phyloP scores from a whole-genome alignment of 805 yeast genomes.

The Schwanniomyces occidentalis region DNA sequence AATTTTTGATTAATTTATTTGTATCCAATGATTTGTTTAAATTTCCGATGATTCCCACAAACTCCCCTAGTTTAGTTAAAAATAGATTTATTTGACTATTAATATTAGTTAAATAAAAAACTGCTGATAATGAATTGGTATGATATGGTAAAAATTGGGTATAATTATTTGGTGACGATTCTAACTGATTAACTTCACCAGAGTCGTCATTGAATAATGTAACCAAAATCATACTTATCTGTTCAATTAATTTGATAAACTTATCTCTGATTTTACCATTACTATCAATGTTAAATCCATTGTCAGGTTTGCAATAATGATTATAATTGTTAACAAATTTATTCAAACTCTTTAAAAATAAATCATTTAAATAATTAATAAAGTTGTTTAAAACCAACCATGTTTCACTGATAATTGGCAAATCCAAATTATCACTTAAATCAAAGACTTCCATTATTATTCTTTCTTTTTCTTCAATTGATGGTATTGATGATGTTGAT shows the following conservation, averaged over 20 bases:
- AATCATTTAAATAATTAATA: constrained; percentile 31
- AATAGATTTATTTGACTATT: constrained; percentile 26
- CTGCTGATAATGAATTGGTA: constrained; percentile 41
- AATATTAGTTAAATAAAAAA: constrained; percentile 33
- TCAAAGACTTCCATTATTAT: constrained; percentile 34
- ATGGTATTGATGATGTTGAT: constrained; percentile 18
- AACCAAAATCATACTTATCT: constrained; percentile 25
- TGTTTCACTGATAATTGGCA: constrained; percentile 42
- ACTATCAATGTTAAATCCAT: constrained; percentile 27
- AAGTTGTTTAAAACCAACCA: constrained; percentile 43
- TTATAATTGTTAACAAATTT: constrained; percentile 39
- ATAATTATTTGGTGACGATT: constrained; percentile 36
- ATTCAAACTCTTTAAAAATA: constrained; percentile 27
- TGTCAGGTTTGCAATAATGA: constrained; percentile 27
- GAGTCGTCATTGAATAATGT: constrained; percentile 28
- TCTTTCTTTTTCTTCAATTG: constrained; percentile 26
- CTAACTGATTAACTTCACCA: constrained; percentile 29
- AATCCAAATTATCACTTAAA: constrained; percentile 40
- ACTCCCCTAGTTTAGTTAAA: constrained; percentile 32
- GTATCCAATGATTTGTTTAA: constrained; percentile 32
- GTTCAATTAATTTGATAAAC: constrained; percentile 26
- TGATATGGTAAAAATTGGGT: constrained; percentile 37
- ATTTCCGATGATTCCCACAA: constrained; percentile 34
- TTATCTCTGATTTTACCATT: constrained; percentile 26
- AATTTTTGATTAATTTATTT: constrained; percentile 34